Conservation (phyloP, 257 asterid genomes). For the Osmanthus fragrans region DNA sequence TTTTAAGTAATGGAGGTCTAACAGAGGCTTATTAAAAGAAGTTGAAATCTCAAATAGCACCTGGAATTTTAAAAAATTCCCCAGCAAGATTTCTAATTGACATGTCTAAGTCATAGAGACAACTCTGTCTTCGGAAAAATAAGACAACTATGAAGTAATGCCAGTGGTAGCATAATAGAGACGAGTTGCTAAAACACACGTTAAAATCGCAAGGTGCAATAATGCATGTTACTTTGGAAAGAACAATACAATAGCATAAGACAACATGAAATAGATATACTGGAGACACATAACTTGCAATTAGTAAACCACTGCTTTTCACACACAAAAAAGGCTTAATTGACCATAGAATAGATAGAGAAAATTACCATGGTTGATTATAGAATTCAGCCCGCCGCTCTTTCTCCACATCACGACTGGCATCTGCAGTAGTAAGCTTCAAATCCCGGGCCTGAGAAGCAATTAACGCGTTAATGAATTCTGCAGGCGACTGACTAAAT, state of each 20-base stretch:
- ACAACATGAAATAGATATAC: neutral
- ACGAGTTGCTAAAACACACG: neutral
- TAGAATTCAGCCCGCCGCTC: conserved; percentile 76
- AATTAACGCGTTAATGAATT: conserved; percentile 70
- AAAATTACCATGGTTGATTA: conserved; percentile 73
- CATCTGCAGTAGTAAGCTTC: conserved; percentile 70
- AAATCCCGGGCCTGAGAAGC: conserved; percentile 87
- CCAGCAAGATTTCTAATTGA: neutral
- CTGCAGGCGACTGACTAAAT: conserved; percentile 90
- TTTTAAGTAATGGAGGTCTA: no score
- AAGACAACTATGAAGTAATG: neutral
- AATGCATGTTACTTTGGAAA: neutral
- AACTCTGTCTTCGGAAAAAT: neutral
- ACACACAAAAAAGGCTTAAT: neutral
- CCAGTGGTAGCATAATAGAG: neutral
- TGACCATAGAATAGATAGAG: neutral
- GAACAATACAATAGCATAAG: neutral
- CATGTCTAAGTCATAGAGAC: neutral
- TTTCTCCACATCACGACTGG: conserved; percentile 59
- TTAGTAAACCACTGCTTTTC: neutral
- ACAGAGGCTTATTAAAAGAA: neutral
- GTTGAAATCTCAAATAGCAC: neutral
- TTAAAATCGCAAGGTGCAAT: neutral
- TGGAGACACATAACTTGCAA: neutral
- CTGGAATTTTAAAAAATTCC: neutral